Evolutionary conservation across 176 grass and related monocot species (phyloP).

Genomic region (Saccharum spontaneum): DNA sequence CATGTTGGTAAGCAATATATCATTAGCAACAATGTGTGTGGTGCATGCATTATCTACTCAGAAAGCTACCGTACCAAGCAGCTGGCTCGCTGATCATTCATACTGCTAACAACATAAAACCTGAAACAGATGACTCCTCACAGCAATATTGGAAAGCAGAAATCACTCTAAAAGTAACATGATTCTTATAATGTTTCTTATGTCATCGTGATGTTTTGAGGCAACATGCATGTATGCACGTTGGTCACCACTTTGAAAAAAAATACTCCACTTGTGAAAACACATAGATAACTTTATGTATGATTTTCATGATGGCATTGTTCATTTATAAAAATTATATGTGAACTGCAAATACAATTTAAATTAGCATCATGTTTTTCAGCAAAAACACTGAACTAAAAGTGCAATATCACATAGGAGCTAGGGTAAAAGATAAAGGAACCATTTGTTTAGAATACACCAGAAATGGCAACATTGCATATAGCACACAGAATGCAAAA

Average conservation of each 20-base stretch:
- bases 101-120: slow-evolving; percentile 18
- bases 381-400: slow-evolving; percentile 26
- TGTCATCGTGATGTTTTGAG: slow-evolving; percentile 17
- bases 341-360: not conserved
- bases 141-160: slow-evolving; percentile 5
- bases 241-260: slow-evolving; percentile 1
- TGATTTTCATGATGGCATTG: not conserved
- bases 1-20: slow-evolving; percentile 21
- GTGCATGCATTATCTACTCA: slow-evolving; percentile 14
- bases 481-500: not conserved
- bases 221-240: not conserved
- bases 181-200: not conserved
- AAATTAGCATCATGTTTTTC: slow-evolving; percentile 26
- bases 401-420: not conserved
- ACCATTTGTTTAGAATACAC: slow-evolving; percentile 2
- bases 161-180: slow-evolving; percentile 16
- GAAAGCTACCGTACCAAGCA: slow-evolving; percentile 9
- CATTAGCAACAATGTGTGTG: not conserved
- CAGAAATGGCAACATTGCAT: not conserved
- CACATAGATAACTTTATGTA: slow-evolving; percentile 1
- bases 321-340: slow-evolving; percentile 1
- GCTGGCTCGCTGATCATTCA: slow-evolving; percentile 17
- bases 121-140: slow-evolving; percentile 11
- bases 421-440: not conserved
- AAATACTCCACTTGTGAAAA: not conserved